Evolutionary conservation across 108 stramenopile species (phyloP).

Genomic region (Fragilaria radians): DNA sequence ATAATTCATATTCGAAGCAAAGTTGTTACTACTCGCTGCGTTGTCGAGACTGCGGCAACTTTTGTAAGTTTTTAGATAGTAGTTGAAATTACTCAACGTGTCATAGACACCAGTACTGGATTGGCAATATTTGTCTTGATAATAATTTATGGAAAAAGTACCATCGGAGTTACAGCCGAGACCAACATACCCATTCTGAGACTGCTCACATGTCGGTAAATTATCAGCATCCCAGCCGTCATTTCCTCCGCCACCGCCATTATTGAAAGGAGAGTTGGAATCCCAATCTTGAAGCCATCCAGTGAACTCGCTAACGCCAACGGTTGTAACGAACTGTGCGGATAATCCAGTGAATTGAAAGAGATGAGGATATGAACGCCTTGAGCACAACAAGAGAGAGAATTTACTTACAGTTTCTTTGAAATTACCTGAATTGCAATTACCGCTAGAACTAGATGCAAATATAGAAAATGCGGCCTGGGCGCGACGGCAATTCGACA

Average conservation of each 20-base stretch:
- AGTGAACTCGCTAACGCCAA: constrained; percentile 64
- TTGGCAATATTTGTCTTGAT: constrained; percentile 68
- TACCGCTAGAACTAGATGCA: constrained; percentile 25
- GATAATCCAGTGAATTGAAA: too few species aligned
- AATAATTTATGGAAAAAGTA: constrained; percentile 55
- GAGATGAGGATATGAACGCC: not conserved
- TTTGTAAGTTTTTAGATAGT: constrained; percentile 41
- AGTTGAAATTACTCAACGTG: constrained; percentile 47
- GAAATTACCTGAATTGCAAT: constrained; percentile 50
- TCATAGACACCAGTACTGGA: constrained; percentile 51
- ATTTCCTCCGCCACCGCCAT: constrained; percentile 15
- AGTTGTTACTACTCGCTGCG: constrained; percentile 31
- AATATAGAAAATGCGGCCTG: constrained; percentile 81
- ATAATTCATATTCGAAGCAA: constrained; percentile 40
- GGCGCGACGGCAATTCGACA: constrained; percentile 77
- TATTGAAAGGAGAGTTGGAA: constrained; percentile 33
- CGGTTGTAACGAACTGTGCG: constrained; percentile 61
- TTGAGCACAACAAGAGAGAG: too few species aligned
- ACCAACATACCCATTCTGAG: constrained; percentile 53
- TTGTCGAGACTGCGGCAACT: constrained; percentile 13
- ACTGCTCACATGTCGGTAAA: constrained; percentile 56
- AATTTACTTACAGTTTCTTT: constrained; percentile 65
- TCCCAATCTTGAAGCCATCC: constrained; percentile 51
- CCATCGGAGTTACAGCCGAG: constrained; percentile 58
- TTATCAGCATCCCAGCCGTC: constrained; percentile 19